Percentiles rank a stretch among this genome's conserved stretches.
Evolutionary conservation across 2,329 filamentous ascomycete species (phyloP).

Genomic region (Lithohypha guttulata): DNA sequence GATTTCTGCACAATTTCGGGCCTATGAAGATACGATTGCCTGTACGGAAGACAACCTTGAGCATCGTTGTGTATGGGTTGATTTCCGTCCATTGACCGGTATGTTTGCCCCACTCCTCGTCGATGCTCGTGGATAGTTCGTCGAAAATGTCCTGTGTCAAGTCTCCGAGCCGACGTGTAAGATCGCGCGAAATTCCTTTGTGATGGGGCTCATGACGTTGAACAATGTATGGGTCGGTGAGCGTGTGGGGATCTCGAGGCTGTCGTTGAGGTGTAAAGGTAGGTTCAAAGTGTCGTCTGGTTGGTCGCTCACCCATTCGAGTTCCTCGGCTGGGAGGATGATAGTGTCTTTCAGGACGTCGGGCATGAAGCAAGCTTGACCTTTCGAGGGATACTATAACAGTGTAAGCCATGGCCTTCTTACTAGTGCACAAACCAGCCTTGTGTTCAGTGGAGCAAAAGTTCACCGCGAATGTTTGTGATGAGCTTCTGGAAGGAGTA

Average conservation of each 20-base stretch:
- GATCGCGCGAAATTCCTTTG: slow-evolving; percentile 31
- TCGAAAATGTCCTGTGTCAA: slow-evolving; percentile 30
- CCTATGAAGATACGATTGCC: slow-evolving; percentile 38
- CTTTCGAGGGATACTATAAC: background rate
- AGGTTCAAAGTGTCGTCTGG: slow-evolving; percentile 31
- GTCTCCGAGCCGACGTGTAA: slow-evolving; percentile 29
- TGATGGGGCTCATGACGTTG: slow-evolving; percentile 32
- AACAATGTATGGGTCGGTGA: slow-evolving; percentile 28
- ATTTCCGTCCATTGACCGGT: slow-evolving; percentile 29
- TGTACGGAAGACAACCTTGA: slow-evolving; percentile 30
- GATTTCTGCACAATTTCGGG: slow-evolving; percentile 27
- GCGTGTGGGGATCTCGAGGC: slow-evolving; percentile 30
- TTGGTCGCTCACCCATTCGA: slow-evolving; percentile 33
- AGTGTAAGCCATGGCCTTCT: background rate
- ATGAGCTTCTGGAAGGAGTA: background rate
- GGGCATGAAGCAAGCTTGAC: background rate
- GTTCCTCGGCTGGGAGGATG: background rate
- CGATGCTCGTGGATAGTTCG: slow-evolving; percentile 27
- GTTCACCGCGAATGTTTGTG: too few species aligned
- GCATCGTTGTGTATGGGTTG: slow-evolving; percentile 28
- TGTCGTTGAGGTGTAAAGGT: slow-evolving; percentile 29
- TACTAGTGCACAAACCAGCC: too few species aligned
- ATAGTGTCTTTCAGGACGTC: background rate
- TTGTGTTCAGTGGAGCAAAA: too few species aligned
- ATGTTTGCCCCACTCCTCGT: slow-evolving; percentile 29